Base-by-base conservation (phyloP, 495 filamentous ascomycete genomes). In the Coniosporium apollinis region DNA sequence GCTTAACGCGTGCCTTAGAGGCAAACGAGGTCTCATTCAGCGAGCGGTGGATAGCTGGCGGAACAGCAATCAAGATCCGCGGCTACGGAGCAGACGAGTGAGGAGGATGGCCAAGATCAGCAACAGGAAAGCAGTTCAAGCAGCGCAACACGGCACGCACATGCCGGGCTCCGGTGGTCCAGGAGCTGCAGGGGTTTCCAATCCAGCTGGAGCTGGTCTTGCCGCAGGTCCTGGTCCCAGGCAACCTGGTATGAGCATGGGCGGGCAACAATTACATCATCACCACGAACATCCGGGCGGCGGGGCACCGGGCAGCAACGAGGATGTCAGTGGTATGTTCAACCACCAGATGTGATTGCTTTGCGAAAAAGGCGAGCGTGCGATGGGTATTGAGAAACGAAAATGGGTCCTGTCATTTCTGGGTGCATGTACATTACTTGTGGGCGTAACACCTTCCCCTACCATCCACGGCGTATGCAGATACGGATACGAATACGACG, bases 1-100 rank as follows among this genome's bases (percentile, higher is more conserved):
- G 44, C 64, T 96, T 26, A 97, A 97, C 54, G 78, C 84, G 1
- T 78, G 78, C 29, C 67, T 97, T 19, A 67, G 86, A 33, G 87
- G 84, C 33, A 97, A 97, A 60, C 72, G 89, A 33, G 89, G 89
- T 6, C 65, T 97, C 42, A 97, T 97, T 41, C 89, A 97, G 58
- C 71, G 89, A 32, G 89, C 89, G 14, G 89, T 97, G 21, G 89
- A 97, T 58, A 94, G 87, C 56, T 96, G 89, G 89, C 65, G 89
- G 31, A 97, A 97, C 57, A 96, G 91, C 66, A 96, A 96, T 57
- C 84, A 93, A 58, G 89, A 97, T 44, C 80, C 81, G 14, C 69
- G 84, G 42, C 59, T 96, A 47, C 73, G 89, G 49, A 94, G 86
- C 58, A 62, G 89, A 51, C 72, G 89, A 37, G 89, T 97, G 26